Conservation (phyloP, 2,329 filamentous ascomycete species). For the Exserohilum rostratum region DNA sequence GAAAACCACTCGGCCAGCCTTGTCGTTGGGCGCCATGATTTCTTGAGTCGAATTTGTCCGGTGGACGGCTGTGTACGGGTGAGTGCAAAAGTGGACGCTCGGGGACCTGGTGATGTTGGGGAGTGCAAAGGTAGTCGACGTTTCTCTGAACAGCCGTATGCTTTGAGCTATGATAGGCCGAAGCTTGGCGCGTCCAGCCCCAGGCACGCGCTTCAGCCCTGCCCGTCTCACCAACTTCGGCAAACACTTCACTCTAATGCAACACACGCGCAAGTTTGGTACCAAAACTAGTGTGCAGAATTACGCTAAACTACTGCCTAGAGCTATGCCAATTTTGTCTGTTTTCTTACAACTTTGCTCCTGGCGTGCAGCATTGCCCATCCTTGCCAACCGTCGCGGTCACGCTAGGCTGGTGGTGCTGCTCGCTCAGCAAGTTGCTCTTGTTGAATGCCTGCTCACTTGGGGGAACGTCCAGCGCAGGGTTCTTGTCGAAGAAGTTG, state of each 20-base stretch:
- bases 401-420: slow-evolving; percentile 45
- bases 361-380: slow-evolving; percentile 49
- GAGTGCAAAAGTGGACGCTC: not conserved
- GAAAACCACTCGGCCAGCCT: slow-evolving; percentile 79
- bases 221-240: not conserved
- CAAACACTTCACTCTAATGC: not conserved
- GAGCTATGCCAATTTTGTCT: not conserved
- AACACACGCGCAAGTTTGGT: too few relatives aligned
- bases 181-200: slow-evolving; percentile 15
- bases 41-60: not conserved
- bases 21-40: slow-evolving; percentile 58
- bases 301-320: not conserved
- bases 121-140: not conserved
- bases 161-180: slow-evolving; percentile 5
- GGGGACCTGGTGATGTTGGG: not conserved
- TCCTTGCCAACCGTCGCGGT: slow-evolving; percentile 44
- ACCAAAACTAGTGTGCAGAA: not conserved
- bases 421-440: slow-evolving; percentile 44
- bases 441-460: slow-evolving; percentile 57
- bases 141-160: slow-evolving; percentile 11
- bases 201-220: slow-evolving; percentile 1
- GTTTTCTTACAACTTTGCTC: slow-evolving; percentile 10
- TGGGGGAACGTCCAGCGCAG: slow-evolving; percentile 64
- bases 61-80: not conserved
- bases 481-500: slow-evolving; percentile 66